Evolutionary conservation across 2,329 filamentous ascomycete species (phyloP), one percentile per base, ranked within the genome.

Genomic region (Tricladium varicosporioides): DNA sequence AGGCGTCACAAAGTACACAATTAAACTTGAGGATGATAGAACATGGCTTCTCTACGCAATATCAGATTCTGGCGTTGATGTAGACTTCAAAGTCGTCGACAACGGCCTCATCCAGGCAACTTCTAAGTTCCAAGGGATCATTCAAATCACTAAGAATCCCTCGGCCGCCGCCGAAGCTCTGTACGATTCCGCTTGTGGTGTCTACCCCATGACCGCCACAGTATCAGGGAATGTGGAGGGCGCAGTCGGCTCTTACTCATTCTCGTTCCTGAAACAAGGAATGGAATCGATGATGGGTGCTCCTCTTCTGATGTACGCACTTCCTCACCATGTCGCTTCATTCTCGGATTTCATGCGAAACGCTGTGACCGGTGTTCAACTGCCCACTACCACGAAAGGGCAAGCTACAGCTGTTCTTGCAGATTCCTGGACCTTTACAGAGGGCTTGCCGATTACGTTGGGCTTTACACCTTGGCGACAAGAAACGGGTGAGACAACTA

Each of bases 351-450:
- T 73, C 1, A 84, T 83, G 8, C 75, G 74, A 10, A 74, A 77
- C 19, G 76, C 77, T 7, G 67, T 76, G 42, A 82, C 76, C 2
- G 71, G 75, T 4, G 70, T 94, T 1, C 78, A 82, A 60, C 75
- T 97, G 52, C 83, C 87, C 56, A 93, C 91, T 0, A 88, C 91
- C 0, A 96, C 91, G 16, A 97, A 97, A 74, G 94, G 94, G 10
- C 75, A 84, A 13, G 89, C 88, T 7, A 88, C 82, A 1, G 88
- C 87, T 0, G 81, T 97, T 0, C 73, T 86, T 53, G 88, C 83
- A 10, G 83, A 89, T 65, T 78, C 75, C 1, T 96, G 92, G 88
- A 91, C 85, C 0, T 85, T 97, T 80, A 70, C 84, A 7, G 93
- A 97, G 71, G 72, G 76, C 0, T 78, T 97, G 60, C 91, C 93